Base-by-base conservation (phyloP, 371 early-diverging fungal species). In the Rhizomucor pusillus region DNA sequence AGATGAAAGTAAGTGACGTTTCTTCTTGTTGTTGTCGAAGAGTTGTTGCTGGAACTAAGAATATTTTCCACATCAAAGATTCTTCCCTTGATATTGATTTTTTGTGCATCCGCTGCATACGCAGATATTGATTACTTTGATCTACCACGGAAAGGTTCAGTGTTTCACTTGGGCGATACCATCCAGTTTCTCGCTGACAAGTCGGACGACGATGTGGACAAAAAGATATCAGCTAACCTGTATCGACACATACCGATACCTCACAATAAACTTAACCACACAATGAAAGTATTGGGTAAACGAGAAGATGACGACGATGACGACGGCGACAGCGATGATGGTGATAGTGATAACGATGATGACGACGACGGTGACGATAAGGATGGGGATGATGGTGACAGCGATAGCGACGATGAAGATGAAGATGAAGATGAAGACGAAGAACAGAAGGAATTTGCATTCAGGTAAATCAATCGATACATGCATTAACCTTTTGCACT, bases 41-140 rank as follows among this genome's bases (percentile, higher is more conserved):
- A n/a, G n/a, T n/a, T n/a, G n/a, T n/a, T n/a, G n/a, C n/a, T n/a
- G n/a, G n/a, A n/a, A n/a, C n/a, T n/a, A 29, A 7, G 29, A 29
- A 29, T 7, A 7, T 29, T 29, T 5, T 5, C 29, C 29, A 5
- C 29, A 29, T 29, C 7, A 29, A 29, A 29, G 29, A 7, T 29
- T 29, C 29, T 29, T 7, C 29, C 29, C 7, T 7, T 29, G 29
- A 29, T 29, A 29, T 7, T 29, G 7, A 3, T 29, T 7, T 29
- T 29, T 7, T 29, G 29, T 29, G 29, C 29, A 5, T 22, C 16
- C 13, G 18, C 34, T n/a, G 41, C 50, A 23, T 10, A 25, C 16
- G 59, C 59, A n/a, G 59, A 55, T 16, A 59, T 45, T 1, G 60
- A 56, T 6, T 64, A 59, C 25, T 64, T 64, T 45, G 35, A 47